Percentiles rank a stretch among this genome's conserved stretches.
phyloP scores from a whole-genome alignment of 2,329 filamentous ascomycete species.

The Penicillium janthinellum region DNA sequence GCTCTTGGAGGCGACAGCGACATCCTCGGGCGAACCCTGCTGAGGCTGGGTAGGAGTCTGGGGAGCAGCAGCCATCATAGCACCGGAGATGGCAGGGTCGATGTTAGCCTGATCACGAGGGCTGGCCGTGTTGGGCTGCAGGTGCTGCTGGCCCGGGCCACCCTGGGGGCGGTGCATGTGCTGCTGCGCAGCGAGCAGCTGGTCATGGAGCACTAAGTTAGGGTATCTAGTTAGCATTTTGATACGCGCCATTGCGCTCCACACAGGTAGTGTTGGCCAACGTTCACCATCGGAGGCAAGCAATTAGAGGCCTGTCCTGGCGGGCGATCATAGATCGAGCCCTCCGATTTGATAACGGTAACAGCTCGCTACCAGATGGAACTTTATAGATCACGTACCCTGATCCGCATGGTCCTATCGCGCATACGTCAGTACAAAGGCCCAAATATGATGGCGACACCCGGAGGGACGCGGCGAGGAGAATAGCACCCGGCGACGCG shows the following conservation, averaged over 20 bases:
- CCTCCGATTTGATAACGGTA: background rate
- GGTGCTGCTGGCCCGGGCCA: slow-evolving; percentile 44
- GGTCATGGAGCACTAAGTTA: slow-evolving; percentile 61
- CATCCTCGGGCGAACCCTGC: slow-evolving; percentile 33
- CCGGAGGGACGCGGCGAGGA: slow-evolving; percentile 15
- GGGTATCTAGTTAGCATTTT: slow-evolving; percentile 13
- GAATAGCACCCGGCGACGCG: slow-evolving; percentile 16
- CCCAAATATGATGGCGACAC: background rate
- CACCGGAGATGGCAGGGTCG: slow-evolving; percentile 60
- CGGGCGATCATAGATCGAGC: background rate
- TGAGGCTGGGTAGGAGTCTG: slow-evolving; percentile 36
- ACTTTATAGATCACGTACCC: slow-evolving; percentile 47
- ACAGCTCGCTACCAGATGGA: slow-evolving; percentile 13
- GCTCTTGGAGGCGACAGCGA: slow-evolving; percentile 71
- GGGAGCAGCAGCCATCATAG: slow-evolving; percentile 49
- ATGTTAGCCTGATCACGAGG: slow-evolving; percentile 57
- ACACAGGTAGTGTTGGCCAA: background rate
- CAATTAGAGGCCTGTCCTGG: background rate
- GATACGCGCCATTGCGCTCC: background rate
- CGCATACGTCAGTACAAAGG: slow-evolving; percentile 17
- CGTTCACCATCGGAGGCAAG: background rate
- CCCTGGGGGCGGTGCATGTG: slow-evolving; percentile 46
- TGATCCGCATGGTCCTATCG: slow-evolving; percentile 49
- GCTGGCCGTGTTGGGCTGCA: slow-evolving; percentile 44
- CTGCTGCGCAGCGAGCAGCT: slow-evolving; percentile 57